These are phyloP conservation scores for Boletus rufocinnamomeus DNA, from an alignment of 768 basidiomycete species.

Conservation along the genomic window DNA sequence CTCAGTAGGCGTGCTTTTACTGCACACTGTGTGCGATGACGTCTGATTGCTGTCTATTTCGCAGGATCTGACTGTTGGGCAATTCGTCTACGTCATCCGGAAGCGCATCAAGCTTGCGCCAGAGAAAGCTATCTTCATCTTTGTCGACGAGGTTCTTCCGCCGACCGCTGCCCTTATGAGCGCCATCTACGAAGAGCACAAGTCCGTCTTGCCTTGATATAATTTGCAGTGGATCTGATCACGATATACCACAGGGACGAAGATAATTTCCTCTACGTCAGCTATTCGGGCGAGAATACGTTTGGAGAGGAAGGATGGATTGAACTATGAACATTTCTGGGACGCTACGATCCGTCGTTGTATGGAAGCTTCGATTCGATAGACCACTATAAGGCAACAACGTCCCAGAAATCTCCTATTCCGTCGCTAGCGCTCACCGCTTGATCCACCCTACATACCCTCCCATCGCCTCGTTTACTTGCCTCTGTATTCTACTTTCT, in stretches of 20 bases:
- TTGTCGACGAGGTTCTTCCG: constrained; percentile 97
- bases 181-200: constrained; percentile 99
- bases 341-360: constrained; percentile 25
- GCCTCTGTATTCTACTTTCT: constrained; percentile 32
- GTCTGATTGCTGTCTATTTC: constrained; percentile 25
- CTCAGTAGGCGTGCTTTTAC: constrained; percentile 58
- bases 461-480: constrained; percentile 24
- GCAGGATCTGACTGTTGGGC: constrained; percentile 94
- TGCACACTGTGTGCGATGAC: constrained; percentile 19
- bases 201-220: constrained; percentile 55
- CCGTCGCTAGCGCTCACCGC: constrained; percentile 8
- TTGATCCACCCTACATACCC: constrained; percentile 32
- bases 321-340: constrained; percentile 32
- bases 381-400: constrained; percentile 33
- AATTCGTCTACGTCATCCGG: constrained; percentile 99
- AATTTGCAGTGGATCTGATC: constrained; percentile 29
- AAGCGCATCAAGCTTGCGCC: constrained; percentile 99
- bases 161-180: constrained; percentile 99
- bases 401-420: constrained; percentile 18
- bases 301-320: constrained; percentile 58
- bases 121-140: constrained; percentile 99
- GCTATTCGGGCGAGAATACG: constrained; percentile 98
- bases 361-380: constrained; percentile 25
- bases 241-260: constrained; percentile 70
- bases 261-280: constrained; percentile 98